Base-by-base conservation (phyloP, 306 rosid species). In the Pueraria montana region DNA sequence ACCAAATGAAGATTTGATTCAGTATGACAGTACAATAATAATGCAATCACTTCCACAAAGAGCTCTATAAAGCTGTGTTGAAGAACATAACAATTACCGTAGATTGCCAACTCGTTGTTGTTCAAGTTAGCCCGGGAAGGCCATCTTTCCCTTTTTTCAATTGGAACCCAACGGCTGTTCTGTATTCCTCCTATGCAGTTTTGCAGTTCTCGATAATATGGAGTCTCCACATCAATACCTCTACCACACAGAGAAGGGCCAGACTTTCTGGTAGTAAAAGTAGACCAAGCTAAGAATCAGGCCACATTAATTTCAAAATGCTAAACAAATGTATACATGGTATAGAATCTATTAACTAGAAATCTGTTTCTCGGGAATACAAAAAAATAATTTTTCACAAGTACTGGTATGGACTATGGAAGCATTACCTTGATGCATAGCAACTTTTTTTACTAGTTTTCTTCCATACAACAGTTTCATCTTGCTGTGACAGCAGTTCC, bases 381-480 rank as follows among this genome's bases (percentile, higher is more conserved):
- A 46, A 78, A 74, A 32, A 77, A 55, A 71, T n/a, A 4, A n/a
- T 40, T 74, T 68, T 38, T 77, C 65, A 56, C 21, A 52, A 68
- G 53, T 10, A 46, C 45, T n/a, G n/a, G n/a, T n/a, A 74, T 46
- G 48, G n/a, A n/a, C n/a, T 48, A 75, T 16, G 24, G 82, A 50
- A 77, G 81, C 76, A 88, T 32, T 91, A 94, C 99, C 98, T 87
- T 77, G 94, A 85, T 78, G 86, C 74, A 72, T 92, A 94, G 82
- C 99, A 96, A 82, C 85, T 89, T 80, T 69, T 94, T 91, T 90
- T 88, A 81, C 90, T 94, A 30, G 98, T 89, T 92, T 96, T 96
- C 89, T 89, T 96, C 97, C 97, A 96, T 78, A 96, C 88, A 23
- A 92, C 94, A 72, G 99, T 96, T 90, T 92, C 98, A 66, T 96